Evolutionary conservation across 352 stramenopile genomes (phyloP), one percentile per base, ranked within the genome.

Genomic region (Elongisporangium prolatum): DNA sequence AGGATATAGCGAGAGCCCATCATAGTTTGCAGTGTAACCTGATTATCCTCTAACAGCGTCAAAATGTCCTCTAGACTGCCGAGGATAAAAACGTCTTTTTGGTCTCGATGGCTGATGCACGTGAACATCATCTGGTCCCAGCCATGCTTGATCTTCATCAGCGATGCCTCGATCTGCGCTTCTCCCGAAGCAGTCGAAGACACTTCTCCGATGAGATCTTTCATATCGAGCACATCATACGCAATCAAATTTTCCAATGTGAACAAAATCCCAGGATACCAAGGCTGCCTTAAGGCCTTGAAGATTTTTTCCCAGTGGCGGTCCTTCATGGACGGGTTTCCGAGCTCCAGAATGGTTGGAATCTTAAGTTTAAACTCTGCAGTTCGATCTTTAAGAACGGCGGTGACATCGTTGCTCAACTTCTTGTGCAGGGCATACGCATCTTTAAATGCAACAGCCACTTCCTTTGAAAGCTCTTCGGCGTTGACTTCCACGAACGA

Each of bases 241-340:
- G 84, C 68, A 14, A 97, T 86, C 0, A 97, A 67, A 56, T 96
- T 94, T 47, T 95, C 86, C 2, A 97, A 72, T 16, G 84, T 95
- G 52, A 97, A 97, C 20, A 86, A 48, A 56, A 97, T 93, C 0
- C 91, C 89, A 20, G 87, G 86, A 56, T 96, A 95, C 80, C 84
- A 97, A 20, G 86, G 84, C 60, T 96, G 86, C 5, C 87, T 77
- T 21, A 96, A 60, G 11, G 85, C 77, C 61, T 97, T 93, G 67
- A 97, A 97, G 28, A 98, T 97, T 64, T 94, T 90, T 56, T 97
- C 86, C 95, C 95, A 98, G 70, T 98, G 95, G 1, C 94, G 88
- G 50, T 97, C 91, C 71, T 98, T 97, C 70, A 98, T 94, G 7
- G 77, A 70, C 0, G 87, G 83, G 50, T 97, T 97, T 5, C 94